Conservation (phyloP, 805 yeast genomes). For the Yamadazyma olivae region DNA sequence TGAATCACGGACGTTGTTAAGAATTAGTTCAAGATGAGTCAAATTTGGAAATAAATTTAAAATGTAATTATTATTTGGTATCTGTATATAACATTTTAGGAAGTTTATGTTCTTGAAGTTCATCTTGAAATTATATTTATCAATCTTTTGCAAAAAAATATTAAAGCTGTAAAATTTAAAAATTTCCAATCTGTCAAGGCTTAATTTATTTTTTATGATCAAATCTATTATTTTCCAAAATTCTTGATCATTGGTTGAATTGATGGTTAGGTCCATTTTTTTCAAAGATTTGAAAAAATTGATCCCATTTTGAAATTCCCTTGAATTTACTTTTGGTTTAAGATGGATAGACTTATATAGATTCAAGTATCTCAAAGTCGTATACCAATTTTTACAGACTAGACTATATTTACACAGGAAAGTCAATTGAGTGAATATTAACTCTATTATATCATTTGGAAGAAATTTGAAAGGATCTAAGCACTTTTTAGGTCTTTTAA, state of each 20-base stretch:
- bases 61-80: conserved; percentile 1
- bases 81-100: conserved; percentile 16
- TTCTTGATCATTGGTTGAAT: conserved; percentile 22
- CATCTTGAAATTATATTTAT: conserved; percentile 24
- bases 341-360: conserved; percentile 22
- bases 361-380: conserved; percentile 17
- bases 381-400: conserved; percentile 35
- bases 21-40: conserved; percentile 5
- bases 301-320: conserved; percentile 29
- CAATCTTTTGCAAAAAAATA: conserved; percentile 20
- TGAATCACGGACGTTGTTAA: not conserved
- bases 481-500: conserved; percentile 2
- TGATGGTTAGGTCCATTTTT: conserved; percentile 16
- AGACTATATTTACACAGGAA: conserved; percentile 25
- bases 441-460: conserved; percentile 28
- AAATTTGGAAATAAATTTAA: conserved; percentile 8
- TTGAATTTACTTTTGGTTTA: conserved; percentile 21
- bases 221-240: conserved; percentile 25
- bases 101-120: conserved; percentile 17
- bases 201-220: conserved; percentile 21
- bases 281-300: conserved; percentile 23
- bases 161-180: conserved; percentile 25
- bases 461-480: conserved; percentile 27
- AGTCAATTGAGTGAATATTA: conserved; percentile 20
- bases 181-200: conserved; percentile 23